Conservation (phyloP, 495 filamentous ascomycete genomes). For the Xanthoparmelia taractica region DNA sequence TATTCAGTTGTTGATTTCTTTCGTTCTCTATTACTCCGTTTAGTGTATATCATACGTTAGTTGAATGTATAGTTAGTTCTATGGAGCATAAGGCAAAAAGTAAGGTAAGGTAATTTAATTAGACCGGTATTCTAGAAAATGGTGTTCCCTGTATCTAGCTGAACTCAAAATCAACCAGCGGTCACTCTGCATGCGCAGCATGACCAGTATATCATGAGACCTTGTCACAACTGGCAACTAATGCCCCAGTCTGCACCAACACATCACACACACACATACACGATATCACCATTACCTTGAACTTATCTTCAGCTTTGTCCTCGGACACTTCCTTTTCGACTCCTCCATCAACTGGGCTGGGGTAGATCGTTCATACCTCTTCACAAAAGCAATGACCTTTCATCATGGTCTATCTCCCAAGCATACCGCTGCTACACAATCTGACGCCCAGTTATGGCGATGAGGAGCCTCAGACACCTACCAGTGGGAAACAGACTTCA, state of each 20-base stretch:
- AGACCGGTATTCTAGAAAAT: too few relatives aligned
- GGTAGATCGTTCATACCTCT: neutral
- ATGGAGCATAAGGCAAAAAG: too few relatives aligned
- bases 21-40: too few relatives aligned
- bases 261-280: too few relatives aligned
- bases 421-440: conserved; percentile 7
- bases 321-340: neutral
- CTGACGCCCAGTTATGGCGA: conserved; percentile 13
- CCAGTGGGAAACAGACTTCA: conserved; percentile 2
- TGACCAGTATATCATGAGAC: neutral
- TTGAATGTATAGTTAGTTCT: too few relatives aligned
- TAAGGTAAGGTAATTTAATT: too few relatives aligned
- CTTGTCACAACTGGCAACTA: neutral
- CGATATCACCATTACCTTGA: neutral
- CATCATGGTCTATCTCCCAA: conserved; percentile 18
- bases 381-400: conserved; percentile 4
- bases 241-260: neutral
- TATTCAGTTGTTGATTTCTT: too few relatives aligned
- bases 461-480: neutral
- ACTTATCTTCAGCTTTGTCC: neutral
- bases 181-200: neutral
- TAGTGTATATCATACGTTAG: too few relatives aligned
- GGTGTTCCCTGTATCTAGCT: too few relatives aligned
- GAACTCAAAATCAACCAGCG: neutral
- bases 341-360: neutral